phyloP scores from a whole-genome alignment of 2,329 filamentous ascomycete species.

The Graphilbum ipis-grandicollis region DNA sequence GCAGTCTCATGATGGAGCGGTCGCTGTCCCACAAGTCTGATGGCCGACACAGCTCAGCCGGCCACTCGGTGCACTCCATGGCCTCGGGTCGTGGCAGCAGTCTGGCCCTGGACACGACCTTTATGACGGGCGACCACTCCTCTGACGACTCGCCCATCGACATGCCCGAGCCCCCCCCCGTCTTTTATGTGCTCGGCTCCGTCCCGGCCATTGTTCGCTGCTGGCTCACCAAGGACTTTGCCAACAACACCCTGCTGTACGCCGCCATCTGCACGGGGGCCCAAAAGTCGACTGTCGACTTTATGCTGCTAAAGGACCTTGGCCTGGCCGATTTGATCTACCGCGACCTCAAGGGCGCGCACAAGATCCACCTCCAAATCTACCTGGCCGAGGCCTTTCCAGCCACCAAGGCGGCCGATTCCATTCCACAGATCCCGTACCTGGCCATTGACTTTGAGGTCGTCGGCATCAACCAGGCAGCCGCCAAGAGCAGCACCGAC shows the following conservation, averaged over 20 bases:
- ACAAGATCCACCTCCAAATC: conserved; percentile 59
- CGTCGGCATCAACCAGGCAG: conserved; percentile 33
- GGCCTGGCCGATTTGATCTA: conserved; percentile 50
- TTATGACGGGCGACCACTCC: conserved; percentile 42
- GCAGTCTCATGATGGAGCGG: conserved; percentile 78
- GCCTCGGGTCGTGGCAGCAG: conserved; percentile 74
- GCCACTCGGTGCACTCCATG: conserved; percentile 51
- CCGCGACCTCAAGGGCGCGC: conserved; percentile 45
- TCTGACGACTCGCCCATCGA: conserved; percentile 54
- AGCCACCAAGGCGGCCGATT: conserved; percentile 53
- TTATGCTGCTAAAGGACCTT: conserved; percentile 56
- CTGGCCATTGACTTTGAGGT: conserved; percentile 67
- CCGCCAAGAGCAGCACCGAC: conserved; percentile 20
- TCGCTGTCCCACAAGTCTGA: conserved; percentile 92
- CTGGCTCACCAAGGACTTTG: conserved; percentile 84
- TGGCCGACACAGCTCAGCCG: conserved; percentile 84
- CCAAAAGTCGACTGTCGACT: conserved; percentile 68
- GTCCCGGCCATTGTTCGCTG: conserved; percentile 91
- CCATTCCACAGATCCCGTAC: conserved; percentile 64
- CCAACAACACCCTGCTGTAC: conserved; percentile 75
- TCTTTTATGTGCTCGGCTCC: conserved; percentile 69
- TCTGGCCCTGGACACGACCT: conserved; percentile 62
- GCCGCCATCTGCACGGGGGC: conserved; percentile 87
- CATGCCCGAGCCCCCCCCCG: conserved; percentile 60
- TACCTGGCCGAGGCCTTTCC: conserved; percentile 83